phyloP scores from a whole-genome alignment of 257 asterid genomes.

The Agastache rugosa region DNA sequence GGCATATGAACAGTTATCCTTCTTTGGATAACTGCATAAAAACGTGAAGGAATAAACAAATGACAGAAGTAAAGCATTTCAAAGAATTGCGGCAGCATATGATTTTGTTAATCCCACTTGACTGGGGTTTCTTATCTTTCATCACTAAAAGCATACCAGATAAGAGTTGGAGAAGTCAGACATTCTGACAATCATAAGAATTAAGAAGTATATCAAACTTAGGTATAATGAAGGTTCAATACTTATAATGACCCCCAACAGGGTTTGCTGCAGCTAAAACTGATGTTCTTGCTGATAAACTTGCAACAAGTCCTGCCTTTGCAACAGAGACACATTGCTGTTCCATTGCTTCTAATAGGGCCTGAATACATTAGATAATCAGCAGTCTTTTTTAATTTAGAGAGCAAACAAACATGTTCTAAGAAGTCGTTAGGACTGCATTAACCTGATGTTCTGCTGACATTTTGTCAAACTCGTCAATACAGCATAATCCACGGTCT shows the following conservation, averaged over 20 bases:
- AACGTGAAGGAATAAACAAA: background rate
- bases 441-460: slow-evolving; percentile 95
- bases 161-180: slow-evolving; percentile 21
- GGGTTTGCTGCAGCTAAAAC: slow-evolving; percentile 99
- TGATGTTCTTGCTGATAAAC: slow-evolving; percentile 96
- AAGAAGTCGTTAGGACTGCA: slow-evolving; percentile 29
- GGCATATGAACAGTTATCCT: slow-evolving; percentile 4
- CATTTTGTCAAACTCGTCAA: slow-evolving; percentile 98
- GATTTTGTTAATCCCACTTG: slow-evolving; percentile 27
- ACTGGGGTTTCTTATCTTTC: slow-evolving; percentile 27
- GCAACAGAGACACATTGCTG: slow-evolving; percentile 99
- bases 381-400: slow-evolving; percentile 28
- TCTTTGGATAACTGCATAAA: slow-evolving; percentile 23
- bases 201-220: slow-evolving; percentile 30
- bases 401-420: slow-evolving; percentile 30
- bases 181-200: slow-evolving; percentile 21
- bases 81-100: background rate
- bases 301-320: slow-evolving; percentile 99
- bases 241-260: slow-evolving; percentile 96
- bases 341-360: slow-evolving; percentile 97
- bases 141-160: slow-evolving; percentile 22
- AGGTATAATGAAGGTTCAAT: slow-evolving; percentile 34
- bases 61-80: slow-evolving; percentile 1
- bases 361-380: slow-evolving; percentile 54
- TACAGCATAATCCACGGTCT: slow-evolving; percentile 95